phyloP scores from a whole-genome alignment of 2,329 filamentous ascomycete species.

The Apiospora sp. region DNA sequence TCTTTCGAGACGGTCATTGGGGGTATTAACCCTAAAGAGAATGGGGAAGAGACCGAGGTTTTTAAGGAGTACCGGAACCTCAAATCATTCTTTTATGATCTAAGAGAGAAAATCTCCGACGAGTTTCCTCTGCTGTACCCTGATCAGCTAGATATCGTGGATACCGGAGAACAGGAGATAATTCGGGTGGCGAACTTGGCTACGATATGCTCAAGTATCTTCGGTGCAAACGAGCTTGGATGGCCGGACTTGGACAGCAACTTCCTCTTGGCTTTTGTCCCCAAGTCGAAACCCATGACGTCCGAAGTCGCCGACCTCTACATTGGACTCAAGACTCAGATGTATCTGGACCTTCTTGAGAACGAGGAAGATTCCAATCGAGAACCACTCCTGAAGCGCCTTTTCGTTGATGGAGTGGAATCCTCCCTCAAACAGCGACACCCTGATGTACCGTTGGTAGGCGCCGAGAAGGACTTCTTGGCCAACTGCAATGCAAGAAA shows the following conservation, averaged over 20 bases:
- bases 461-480: conserved; percentile 39
- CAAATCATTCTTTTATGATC: conserved; percentile 39
- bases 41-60: conserved; percentile 38
- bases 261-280: conserved; percentile 42
- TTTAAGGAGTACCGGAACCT: conserved; percentile 40
- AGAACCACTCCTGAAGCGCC: conserved; percentile 39
- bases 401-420: conserved; percentile 41
- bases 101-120: conserved; percentile 39
- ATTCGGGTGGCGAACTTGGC: conserved; percentile 44
- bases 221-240: conserved; percentile 43
- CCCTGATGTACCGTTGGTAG: conserved; percentile 35
- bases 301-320: conserved; percentile 43
- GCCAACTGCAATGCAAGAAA: conserved; percentile 38
- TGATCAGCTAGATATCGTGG: conserved; percentile 37
- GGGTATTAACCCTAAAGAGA: conserved; percentile 7
- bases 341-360: conserved; percentile 43
- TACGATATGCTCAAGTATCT: conserved; percentile 43
- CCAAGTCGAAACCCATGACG: conserved; percentile 37
- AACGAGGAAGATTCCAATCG: conserved; percentile 36
- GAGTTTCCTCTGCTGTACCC: conserved; percentile 37
- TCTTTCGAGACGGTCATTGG: conserved; percentile 36
- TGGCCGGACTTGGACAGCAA: conserved; percentile 43
- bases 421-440: conserved; percentile 39
- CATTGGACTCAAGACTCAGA: conserved; percentile 43
- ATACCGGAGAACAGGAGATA: conserved; percentile 38